Evolutionary conservation across 805 yeast genomes (phyloP), one percentile per base, ranked within the genome.

Genomic region (Candida nonsorbophila): DNA sequence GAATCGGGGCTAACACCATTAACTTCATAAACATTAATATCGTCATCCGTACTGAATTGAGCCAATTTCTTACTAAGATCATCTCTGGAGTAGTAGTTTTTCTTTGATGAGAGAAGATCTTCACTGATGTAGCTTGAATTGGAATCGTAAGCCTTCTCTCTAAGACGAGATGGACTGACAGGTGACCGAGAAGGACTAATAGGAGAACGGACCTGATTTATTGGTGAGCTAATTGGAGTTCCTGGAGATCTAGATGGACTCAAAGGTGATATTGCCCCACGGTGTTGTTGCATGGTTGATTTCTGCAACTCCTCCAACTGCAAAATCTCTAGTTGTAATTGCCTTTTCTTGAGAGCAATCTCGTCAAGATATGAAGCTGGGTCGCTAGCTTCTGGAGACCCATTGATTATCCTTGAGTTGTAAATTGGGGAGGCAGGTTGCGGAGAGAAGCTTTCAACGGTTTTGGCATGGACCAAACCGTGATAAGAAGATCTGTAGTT

Each of bases 311-410:
- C 41, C 24, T 40, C 44, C 16, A 40, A 45, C 20, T 53, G 56
- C 21, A 52, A 51, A 24, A 64, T 45, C 37, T 62, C 69, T 40
- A 53, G 27, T 37, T 64, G 69, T 27, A 64, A 51, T 40, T 58
- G 65, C 23, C 55, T 63, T 32, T 57, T 52, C 38, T 57, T 61
- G 22, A 42, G 41, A 2, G 55, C 45, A 19, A 63, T 49, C 22
- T 57, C 65, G 24, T 56, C 55, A 14, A 44, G 42, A 12, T 47
- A 51, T 25, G 40, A 44, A n/a, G 34, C 36, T 22, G 25, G 30
- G 7, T 32, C 34, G 10, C 17, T 10, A 4, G 16, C 9, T 8
- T 17, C 25, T 24, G 44, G 41, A 8, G 43, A 33, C 2, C 29
- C 14, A 18, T 18, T 6, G 29, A 7, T n/a, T n/a, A n/a, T n/a